Evolutionary conservation across 2,329 filamentous ascomycete genomes (phyloP), one percentile per base, ranked within the genome.

Genomic region (Dothidotthia symphoricarpi): DNA sequence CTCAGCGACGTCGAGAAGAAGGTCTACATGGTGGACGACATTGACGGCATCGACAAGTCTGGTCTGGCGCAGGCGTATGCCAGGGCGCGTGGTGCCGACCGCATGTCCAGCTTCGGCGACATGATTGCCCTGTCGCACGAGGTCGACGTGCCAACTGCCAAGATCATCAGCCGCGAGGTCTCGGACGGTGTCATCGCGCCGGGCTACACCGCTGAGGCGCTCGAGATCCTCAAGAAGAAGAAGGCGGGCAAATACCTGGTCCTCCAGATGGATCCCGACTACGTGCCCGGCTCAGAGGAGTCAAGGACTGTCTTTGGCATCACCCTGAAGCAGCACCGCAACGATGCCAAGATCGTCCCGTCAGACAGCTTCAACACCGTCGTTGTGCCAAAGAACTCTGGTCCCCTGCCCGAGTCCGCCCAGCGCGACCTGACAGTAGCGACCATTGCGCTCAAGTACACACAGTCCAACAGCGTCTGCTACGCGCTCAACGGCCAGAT

Each of bases 61-160:
- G 78, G 77, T 28, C 81, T 97, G 22, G 93, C 93, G 16, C 90
- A 95, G 72, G 93, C 93, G 26, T 98, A 98, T 63, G 91, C 93
- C 42, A 87, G 93, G 64, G 93, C 93, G 39, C 84, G 93, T 63
- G 93, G 93, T 51, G 90, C 93, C 32, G 93, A 98, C 73, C 87
- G 93, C 58, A 97, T 97, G 93, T 95, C 89, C 70, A 95, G 88
- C 74, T 98, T 97, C 64, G 93, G 93, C 49, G 93, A 98, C 69
- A 79, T 97, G 67, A 94, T 97, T 64, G 93, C 91, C 28, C 81
- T 97, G 22, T 95, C 88, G 51, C 86, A 95, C 63, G 73, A 88
- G 38, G 90, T 96, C 41, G 93, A 98, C 67, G 78, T 94, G 1
- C 82, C 89, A 26, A 98, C 93, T 2, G 93, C 93, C 41, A 95